phyloP scores from a whole-genome alignment of 2,329 filamentous ascomycete genomes.

The Thelonectria blattea region DNA sequence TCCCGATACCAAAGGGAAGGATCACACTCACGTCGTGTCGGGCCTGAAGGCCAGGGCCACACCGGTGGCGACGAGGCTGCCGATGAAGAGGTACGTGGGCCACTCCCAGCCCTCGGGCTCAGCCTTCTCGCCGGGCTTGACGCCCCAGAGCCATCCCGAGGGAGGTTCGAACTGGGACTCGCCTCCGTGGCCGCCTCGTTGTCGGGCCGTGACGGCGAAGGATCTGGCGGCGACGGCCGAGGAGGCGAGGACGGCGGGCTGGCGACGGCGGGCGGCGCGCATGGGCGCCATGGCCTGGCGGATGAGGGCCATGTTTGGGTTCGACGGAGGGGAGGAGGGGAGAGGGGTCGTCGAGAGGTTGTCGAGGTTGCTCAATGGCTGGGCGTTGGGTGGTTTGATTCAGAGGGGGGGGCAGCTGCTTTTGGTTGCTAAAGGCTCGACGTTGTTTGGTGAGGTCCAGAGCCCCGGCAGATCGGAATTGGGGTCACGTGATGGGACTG shows the following conservation, averaged over 20 bases:
- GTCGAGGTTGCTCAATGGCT: slow-evolving; percentile 40
- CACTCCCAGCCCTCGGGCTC: slow-evolving; percentile 97
- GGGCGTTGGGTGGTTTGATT: slow-evolving; percentile 18
- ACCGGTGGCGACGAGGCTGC: slow-evolving; percentile 72
- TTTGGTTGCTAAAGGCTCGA: slow-evolving; percentile 30
- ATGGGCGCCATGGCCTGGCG: slow-evolving; percentile 46
- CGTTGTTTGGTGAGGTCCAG: slow-evolving; percentile 30
- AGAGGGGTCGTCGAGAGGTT: slow-evolving; percentile 30
- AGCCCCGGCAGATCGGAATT: slow-evolving; percentile 32
- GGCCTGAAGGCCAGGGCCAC: slow-evolving; percentile 96
- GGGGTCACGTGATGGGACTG: slow-evolving; percentile 32
- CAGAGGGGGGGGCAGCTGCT: slow-evolving; percentile 4
- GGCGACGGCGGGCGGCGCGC: slow-evolving; percentile 46
- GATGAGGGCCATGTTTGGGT: slow-evolving; percentile 43
- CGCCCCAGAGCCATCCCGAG: slow-evolving; percentile 88
- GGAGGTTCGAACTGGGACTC: slow-evolving; percentile 88
- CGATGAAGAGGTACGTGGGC: slow-evolving; percentile 84
- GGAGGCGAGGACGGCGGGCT: slow-evolving; percentile 38
- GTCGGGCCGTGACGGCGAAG: slow-evolving; percentile 54
- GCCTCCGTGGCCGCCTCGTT: slow-evolving; percentile 50
- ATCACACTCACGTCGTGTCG: slow-evolving; percentile 86
- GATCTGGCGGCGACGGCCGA: slow-evolving; percentile 41
- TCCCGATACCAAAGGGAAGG: neutral
- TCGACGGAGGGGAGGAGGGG: slow-evolving; percentile 24
- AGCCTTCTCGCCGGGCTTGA: slow-evolving; percentile 94